Conservation (phyloP, 805 yeast species). For the Candida quercuum region DNA sequence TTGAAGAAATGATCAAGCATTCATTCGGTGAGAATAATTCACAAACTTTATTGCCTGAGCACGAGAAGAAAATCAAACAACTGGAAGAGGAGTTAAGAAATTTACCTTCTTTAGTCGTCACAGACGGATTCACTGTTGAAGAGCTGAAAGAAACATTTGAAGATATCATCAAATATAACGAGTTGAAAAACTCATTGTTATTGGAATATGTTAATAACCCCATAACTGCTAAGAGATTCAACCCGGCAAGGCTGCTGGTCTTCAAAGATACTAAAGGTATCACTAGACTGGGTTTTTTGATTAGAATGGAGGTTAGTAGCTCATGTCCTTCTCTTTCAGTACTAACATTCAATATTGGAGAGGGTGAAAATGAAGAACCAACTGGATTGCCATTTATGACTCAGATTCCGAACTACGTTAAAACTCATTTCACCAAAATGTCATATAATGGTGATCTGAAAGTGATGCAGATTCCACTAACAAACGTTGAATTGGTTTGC, state of each 20-base stretch:
- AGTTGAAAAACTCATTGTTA: constrained; percentile 40
- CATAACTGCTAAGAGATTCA: constrained; percentile 40
- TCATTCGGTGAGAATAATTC: constrained; percentile 90
- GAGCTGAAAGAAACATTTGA: constrained; percentile 43
- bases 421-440: constrained; percentile 19
- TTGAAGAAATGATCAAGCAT: constrained; percentile 97
- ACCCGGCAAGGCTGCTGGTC: constrained; percentile 52
- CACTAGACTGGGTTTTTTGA: constrained; percentile 48
- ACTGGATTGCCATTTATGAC: constrained; percentile 32
- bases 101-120: constrained; percentile 29
- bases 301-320: constrained; percentile 28
- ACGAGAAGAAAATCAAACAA: constrained; percentile 57
- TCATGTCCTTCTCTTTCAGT: constrained; percentile 25
- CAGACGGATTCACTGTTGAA: constrained; percentile 31
- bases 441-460: constrained; percentile 28
- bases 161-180: constrained; percentile 40
- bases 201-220: constrained; percentile 42
- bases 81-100: constrained; percentile 42
- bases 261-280: constrained; percentile 42
- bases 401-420: constrained; percentile 22
- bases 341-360: constrained; percentile 42
- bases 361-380: constrained; percentile 22
- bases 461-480: constrained; percentile 33
- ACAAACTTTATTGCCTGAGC: constrained; percentile 82
- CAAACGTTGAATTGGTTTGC: constrained; percentile 39